Evolutionary conservation across 192 early-diverging fungal genomes (phyloP).

Genomic region (Linderina pennispora): DNA sequence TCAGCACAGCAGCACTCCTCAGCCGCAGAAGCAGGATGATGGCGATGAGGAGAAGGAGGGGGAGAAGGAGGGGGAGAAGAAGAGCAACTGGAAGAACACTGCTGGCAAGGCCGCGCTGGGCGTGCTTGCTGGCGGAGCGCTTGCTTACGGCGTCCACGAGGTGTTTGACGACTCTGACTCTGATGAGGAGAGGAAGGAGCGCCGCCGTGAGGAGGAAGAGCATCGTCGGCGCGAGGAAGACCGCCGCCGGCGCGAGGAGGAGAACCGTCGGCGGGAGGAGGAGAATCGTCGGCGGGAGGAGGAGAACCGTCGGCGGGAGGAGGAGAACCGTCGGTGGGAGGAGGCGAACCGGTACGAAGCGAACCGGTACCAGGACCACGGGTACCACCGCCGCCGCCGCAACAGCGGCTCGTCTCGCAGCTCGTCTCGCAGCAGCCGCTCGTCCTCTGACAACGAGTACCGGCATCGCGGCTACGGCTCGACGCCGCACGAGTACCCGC

Average conservation of each 20-base stretch:
- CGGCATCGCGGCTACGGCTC: constrained; percentile 25
- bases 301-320: constrained; percentile 8
- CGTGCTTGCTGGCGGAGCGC: constrained; percentile 26
- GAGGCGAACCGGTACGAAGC: background rate
- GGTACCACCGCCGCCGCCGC: constrained; percentile 5
- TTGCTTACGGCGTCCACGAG: constrained; percentile 40
- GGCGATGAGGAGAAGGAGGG: background rate
- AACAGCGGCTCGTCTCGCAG: constrained; percentile 17
- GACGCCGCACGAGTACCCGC: constrained; percentile 36
- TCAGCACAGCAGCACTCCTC: too few species aligned
- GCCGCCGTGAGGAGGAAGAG: constrained; percentile 23
- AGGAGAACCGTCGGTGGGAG: background rate
- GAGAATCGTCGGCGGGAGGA: constrained; percentile 23
- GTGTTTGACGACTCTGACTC: constrained; percentile 6
- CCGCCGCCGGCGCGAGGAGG: constrained; percentile 14
- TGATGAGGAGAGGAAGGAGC: constrained; percentile 7
- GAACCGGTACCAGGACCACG: background rate
- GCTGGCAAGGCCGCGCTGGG: constrained; percentile 29
- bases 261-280: constrained; percentile 23
- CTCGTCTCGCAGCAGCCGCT: constrained; percentile 25
- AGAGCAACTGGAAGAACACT: constrained; percentile 9
- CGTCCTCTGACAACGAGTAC: constrained; percentile 27
- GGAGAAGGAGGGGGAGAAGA: constrained; percentile 1
- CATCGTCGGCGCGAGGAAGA: constrained; percentile 25
- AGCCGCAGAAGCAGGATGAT: background rate